A percentile compares a stretch with the other conserved stretches of the same genome.
Evolutionary conservation across 73 alveolate species (phyloP).

Genomic region (Durusdinium trenchii): DNA sequence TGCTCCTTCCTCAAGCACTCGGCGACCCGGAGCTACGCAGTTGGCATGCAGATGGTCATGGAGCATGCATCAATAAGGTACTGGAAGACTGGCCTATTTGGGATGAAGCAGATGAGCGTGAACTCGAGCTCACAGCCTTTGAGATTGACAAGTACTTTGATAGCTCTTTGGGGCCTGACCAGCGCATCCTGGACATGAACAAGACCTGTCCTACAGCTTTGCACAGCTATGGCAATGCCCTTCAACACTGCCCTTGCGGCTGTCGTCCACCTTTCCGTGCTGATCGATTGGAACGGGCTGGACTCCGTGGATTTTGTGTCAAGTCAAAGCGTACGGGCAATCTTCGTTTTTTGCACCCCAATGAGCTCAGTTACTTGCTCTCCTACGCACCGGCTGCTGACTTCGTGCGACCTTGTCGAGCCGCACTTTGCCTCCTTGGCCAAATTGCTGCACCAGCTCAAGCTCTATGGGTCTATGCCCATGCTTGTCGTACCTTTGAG

Average conservation of each 20-base stretch:
- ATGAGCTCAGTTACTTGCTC: not conserved
- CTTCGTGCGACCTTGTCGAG: not conserved
- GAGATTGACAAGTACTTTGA: not conserved
- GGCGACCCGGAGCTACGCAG: no score
- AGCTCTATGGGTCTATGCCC: not conserved
- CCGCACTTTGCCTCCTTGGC: not conserved
- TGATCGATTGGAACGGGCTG: not conserved
- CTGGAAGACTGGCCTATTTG: not conserved
- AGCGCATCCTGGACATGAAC: not conserved
- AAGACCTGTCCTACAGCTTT: not conserved
- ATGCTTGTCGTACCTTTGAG: not conserved
- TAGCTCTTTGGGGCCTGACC: no score
- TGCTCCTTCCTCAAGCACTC: not conserved
- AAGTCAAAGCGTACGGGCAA: not conserved
- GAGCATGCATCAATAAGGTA: not conserved
- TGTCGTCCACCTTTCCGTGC: not conserved
- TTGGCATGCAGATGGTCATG: not conserved
- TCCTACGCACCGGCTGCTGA: no score
- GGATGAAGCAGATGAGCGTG: not conserved
- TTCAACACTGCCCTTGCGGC: not conserved
- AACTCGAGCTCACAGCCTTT: not conserved
- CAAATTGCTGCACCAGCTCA: not conserved
- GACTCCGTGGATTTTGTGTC: not conserved
- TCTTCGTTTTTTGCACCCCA: not conserved
- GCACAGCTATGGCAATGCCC: slow-evolving; percentile 6